Base-by-base conservation (phyloP, 2,329 filamentous ascomycete species). In the Rhinocladiella similis region DNA sequence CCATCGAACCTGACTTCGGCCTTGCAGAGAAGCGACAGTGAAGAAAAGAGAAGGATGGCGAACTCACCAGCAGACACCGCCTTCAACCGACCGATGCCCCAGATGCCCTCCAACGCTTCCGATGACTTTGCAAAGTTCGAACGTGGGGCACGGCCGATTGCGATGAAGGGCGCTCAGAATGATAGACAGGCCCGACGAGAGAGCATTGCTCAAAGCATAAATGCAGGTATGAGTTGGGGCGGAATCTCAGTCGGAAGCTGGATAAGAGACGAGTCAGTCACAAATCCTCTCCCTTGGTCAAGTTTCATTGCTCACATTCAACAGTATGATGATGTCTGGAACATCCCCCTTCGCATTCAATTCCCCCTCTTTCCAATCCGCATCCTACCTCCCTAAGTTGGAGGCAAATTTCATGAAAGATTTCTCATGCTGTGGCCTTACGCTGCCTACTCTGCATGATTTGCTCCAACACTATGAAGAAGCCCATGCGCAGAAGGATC, bases 371-470 rank as follows among this genome's bases (percentile, higher is more conserved):
- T 95, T 91, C 67, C 93, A 97, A 73, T 97, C 93, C 1, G 96
- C 92, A 5, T 97, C 94, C 22, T 97, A 97, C 71, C 83, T 97
- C 1, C 93, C 92, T 9, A 97, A 96, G 73, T 85, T 97, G 69
- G 94, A 99, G 74, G 93, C 93, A 60, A 94, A 93, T 69, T 99
- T 97, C 73, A 95, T 97, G 90, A 88, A 88, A 73, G 92, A 97
- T 76, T 97, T 97, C 75, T 88, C 88, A 50, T 99, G 94, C 77
- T 99, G 94, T 75, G 91, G 91, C 67, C 84, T 90, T 67, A 93
- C 88, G 29, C 82, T 97, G 64, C 89, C 92, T 20, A 95, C 92
- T 49, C 83, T 99, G 65, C 94, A 99, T 75, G 94, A 97, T 70
- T 81, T 99, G 46, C 80, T 99, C 46, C 91, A 96, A 70, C 94